These are phyloP conservation scores for Rubia peregrina DNA, from an alignment of 305 asterid species.

Conservation along the genomic window DNA sequence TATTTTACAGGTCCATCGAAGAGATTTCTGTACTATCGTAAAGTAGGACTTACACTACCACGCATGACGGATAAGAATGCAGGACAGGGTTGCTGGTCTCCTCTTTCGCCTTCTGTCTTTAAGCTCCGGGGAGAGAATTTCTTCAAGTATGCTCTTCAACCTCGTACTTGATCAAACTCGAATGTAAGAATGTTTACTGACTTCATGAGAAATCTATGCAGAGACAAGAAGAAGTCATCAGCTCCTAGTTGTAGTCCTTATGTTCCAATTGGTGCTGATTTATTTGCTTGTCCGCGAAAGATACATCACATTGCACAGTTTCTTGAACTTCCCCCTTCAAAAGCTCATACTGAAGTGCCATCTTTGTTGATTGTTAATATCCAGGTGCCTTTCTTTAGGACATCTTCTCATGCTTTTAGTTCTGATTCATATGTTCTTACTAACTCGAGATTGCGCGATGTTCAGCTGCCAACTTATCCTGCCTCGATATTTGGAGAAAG, in stretches of 20 bases:
- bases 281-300: slow-evolving; percentile 58
- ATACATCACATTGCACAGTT: slow-evolving; percentile 75
- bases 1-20: slow-evolving; percentile 35
- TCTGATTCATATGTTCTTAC: neutral
- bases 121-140: slow-evolving; percentile 71
- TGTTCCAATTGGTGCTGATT: slow-evolving; percentile 61
- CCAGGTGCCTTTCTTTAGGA: slow-evolving; percentile 40
- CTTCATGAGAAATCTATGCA: slow-evolving; percentile 23
- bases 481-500: slow-evolving; percentile 71
- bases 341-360: slow-evolving; percentile 49
- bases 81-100: slow-evolving; percentile 55
- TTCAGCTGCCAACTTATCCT: slow-evolving; percentile 77
- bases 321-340: slow-evolving; percentile 52
- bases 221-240: slow-evolving; percentile 67
- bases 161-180: neutral
- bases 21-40: slow-evolving; percentile 38
- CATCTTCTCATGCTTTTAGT: neutral
- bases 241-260: slow-evolving; percentile 70
- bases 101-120: slow-evolving; percentile 61
- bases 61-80: slow-evolving; percentile 35
- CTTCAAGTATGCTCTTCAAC: slow-evolving; percentile 50
- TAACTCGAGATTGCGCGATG: neutral
- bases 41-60: slow-evolving; percentile 51
- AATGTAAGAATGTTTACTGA: neutral
- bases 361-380: slow-evolving; percentile 61